Conservation (phyloP, 1,284 basidiomycete genomes). For the Boletus mariae region DNA sequence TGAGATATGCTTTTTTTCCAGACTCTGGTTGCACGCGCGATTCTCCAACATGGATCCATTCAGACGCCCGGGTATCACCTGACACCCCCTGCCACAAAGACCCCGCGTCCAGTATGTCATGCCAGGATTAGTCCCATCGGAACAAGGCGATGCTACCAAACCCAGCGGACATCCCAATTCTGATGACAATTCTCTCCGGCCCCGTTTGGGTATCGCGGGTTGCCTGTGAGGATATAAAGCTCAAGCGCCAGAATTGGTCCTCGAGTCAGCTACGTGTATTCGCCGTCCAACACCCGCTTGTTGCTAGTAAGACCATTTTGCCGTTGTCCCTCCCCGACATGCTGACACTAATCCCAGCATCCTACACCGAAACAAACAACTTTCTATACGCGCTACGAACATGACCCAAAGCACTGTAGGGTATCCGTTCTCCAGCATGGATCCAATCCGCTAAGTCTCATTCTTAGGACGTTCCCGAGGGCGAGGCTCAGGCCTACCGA, state of each 20-base stretch:
- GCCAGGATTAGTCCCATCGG: not conserved
- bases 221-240: constrained; percentile 11
- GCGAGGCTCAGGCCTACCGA: not conserved
- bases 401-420: constrained; percentile 11
- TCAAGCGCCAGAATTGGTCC: no score
- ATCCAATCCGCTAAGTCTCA: constrained; percentile 2
- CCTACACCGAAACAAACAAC: not conserved
- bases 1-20: no score
- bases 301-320: constrained; percentile 2
- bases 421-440: not conserved
- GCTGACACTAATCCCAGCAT: constrained; percentile 2
- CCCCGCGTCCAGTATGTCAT: not conserved
- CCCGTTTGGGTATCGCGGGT: not conserved
- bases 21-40: not conserved
- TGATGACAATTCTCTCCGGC: not conserved
- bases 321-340: not conserved
- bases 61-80: not conserved
- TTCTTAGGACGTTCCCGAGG: constrained; percentile 4
- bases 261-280: not conserved
- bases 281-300: no score
- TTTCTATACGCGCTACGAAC: not conserved
- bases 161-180: not conserved
- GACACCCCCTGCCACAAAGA: not conserved
- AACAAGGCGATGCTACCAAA: not conserved
- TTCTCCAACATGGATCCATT: not conserved